Base-by-base conservation (phyloP, 306 rosid species). In the Malus orientalis region DNA sequence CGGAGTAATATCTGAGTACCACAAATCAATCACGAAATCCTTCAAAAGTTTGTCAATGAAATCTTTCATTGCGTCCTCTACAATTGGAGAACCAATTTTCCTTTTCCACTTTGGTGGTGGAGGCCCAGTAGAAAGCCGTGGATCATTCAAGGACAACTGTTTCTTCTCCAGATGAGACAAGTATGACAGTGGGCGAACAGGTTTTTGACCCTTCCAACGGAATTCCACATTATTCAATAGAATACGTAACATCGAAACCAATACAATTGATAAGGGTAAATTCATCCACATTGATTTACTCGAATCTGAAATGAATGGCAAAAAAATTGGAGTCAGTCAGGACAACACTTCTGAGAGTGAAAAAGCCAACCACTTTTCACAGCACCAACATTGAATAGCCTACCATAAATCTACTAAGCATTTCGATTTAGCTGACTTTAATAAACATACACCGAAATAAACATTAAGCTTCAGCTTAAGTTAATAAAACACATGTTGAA, bases 201-300 rank as follows among this genome's bases (percentile, higher is more conserved):
- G 61, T 74, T 38, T 82, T 6, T 32, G 60, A 86, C 80, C 88
- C 89, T 96, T 96, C 92, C 93, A 84, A 13, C 78, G 88, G 74
- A 96, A 92, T 49, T 96, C 98, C 78, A 91, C 88, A 27, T 85
- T 89, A 51, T 82, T 89, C 44, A 93, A 78, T 65, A 96, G 80
- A 84, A 89, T 75, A 9, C 93, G 93, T 61, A 96, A 29, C n/a
- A 83, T 93, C 70, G 77, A 86, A 74, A 88, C 92, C 42, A 96
- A 80, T 51, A 96, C 83, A 85, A 96, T 80, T 18, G 99, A 79
- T 81, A 89, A 79, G 3, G 99, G 99, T 23, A 93, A 49, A 83
- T 96, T 96, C 97, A 92, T 87, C 98, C 96, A 92, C 96, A 91
- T 91, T 29, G 99, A 92, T 79, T 89, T 91, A 85, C 98, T 96